Evolutionary conservation across 23 red algal species (phyloP), one percentile per base, ranked within the genome.

Genomic region (Gracilaria domingensis): DNA sequence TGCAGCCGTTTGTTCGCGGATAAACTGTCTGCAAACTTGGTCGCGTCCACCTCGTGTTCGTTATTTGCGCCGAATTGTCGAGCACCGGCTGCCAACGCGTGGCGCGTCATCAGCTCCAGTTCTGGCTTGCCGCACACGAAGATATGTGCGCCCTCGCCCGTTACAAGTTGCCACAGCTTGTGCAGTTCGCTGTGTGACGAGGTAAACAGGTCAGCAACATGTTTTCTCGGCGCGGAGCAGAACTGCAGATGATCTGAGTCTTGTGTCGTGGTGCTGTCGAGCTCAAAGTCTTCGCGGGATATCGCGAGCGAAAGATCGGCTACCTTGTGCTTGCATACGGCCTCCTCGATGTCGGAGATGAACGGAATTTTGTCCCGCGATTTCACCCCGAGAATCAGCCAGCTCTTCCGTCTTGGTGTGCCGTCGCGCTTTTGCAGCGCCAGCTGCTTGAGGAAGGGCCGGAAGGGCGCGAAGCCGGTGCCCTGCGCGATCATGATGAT

Each of bases 401-500:
- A 83, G 0, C 17, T 8, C 50, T 59, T 83, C 8, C 8, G 1
- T 24, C 57, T 29, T 32, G 5, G 49, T 18, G 29, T 1, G 9
- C n/a, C 26, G 51, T 53, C 50, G 1, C 53, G 25, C 25, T 64
- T 62, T 60, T 64, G 53, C 12, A 59, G 25, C 8, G 64, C 26
- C 7, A 83, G 28, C 38, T 83, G 53, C 29, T 64, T 83, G 8
- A 83, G 17, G 51, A 83, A 83, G 11, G 80, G 38, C 3, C 80
- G 50, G 38, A 57, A 83, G 4, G 80, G 80, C 8, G 80, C 80
- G 13, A 83, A 62, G 12, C 80, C 80, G 26, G 80, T 83, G 9
- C 80, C 80, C 14, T 62, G 80, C 11, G 80, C 8, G 80, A 83
- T 60, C 80, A 83, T 83, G 53, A 83, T 65, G 28, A 83, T 62